Percentiles rank a stretch among this genome's conserved stretches.
Conservation (phyloP, 2,329 filamentous ascomycete species). For the Phoma sp. region DNA sequence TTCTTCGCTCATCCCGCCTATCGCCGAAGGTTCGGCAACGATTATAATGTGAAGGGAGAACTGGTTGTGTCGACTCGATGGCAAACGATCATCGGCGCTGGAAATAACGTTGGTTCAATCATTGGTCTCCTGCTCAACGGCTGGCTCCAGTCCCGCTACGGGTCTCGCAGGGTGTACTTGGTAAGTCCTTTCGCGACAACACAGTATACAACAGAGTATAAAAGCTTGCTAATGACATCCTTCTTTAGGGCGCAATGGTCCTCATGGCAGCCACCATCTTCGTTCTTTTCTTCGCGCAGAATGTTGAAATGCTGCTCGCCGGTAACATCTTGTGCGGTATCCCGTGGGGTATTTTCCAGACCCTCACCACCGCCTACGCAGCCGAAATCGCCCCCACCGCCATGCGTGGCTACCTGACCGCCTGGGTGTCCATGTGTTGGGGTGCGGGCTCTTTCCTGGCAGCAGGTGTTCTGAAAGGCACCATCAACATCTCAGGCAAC, state of each 20-base stretch:
- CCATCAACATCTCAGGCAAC: conserved; percentile 54
- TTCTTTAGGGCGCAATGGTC: conserved; percentile 16
- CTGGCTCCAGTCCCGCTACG: conserved; percentile 48
- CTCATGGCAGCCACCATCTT: conserved; percentile 34
- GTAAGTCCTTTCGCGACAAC: conserved; percentile 42
- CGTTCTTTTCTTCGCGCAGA: conserved; percentile 53
- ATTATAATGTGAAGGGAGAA: conserved; percentile 38
- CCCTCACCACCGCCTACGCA: conserved; percentile 67
- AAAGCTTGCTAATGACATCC: conserved; percentile 5
- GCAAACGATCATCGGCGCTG: conserved; percentile 52
- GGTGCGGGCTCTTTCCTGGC: conserved; percentile 73
- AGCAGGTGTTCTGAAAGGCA: conserved; percentile 68
- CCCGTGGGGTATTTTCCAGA: conserved; percentile 50
- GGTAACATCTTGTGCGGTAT: conserved; percentile 66
- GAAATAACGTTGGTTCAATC: conserved; percentile 49
- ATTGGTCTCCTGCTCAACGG: conserved; percentile 51
- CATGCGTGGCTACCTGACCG: conserved; percentile 61
- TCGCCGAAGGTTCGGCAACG: conserved; percentile 47
- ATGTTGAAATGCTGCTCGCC: conserved; percentile 47
- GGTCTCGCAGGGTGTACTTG: conserved; percentile 51
- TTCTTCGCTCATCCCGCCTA: conserved; percentile 64
- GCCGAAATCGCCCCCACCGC: conserved; percentile 60
- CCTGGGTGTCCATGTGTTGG: conserved; percentile 77
- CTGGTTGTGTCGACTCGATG: conserved; percentile 47
- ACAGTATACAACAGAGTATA: no score